Evolutionary conservation across 768 basidiomycete genomes (phyloP).

Genomic region (Kwoniella pini): DNA sequence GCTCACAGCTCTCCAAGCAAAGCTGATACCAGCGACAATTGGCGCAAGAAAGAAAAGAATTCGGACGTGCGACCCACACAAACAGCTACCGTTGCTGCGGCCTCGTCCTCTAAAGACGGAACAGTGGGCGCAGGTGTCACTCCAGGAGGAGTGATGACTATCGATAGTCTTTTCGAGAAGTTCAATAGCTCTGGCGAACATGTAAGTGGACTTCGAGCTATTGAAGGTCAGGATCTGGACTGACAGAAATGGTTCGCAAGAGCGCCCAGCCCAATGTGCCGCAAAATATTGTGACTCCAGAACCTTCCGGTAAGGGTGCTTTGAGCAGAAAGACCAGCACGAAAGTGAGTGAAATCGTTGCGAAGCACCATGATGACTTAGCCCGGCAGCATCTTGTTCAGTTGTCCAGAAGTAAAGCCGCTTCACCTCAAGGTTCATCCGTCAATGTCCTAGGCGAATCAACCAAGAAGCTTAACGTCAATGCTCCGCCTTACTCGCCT

Average conservation of each 20-base stretch:
- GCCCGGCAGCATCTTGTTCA: constrained; percentile 10
- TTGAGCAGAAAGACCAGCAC: not conserved
- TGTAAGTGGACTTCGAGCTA: not conserved
- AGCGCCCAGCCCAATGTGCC: not conserved
- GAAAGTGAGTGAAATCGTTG: constrained; percentile 6
- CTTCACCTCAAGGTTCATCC: constrained; percentile 3
- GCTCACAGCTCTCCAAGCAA: constrained; percentile 21
- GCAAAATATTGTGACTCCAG: not conserved
- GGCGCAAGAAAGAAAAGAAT: constrained; percentile 18
- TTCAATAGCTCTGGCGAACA: constrained; percentile 20
- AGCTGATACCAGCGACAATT: constrained; percentile 44
- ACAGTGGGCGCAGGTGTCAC: too few relatives aligned
- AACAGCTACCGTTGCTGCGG: too few relatives aligned
- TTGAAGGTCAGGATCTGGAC: not conserved
- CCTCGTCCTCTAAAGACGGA: not conserved
- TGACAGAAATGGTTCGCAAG: not conserved
- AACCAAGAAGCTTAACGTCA: constrained; percentile 16
- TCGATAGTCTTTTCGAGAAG: constrained; percentile 38
- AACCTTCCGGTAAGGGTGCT: not conserved
- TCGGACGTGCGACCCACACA: not conserved
- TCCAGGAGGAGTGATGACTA: constrained; percentile 27
- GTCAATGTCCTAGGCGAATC: constrained; percentile 9
- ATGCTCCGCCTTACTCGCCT: constrained; percentile 17
- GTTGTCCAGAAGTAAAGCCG: constrained; percentile 18
- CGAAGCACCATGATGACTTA: not conserved